Evolutionary conservation across 371 early-diverging fungal genomes (phyloP).

Genomic region (Mucor velutinosus): DNA sequence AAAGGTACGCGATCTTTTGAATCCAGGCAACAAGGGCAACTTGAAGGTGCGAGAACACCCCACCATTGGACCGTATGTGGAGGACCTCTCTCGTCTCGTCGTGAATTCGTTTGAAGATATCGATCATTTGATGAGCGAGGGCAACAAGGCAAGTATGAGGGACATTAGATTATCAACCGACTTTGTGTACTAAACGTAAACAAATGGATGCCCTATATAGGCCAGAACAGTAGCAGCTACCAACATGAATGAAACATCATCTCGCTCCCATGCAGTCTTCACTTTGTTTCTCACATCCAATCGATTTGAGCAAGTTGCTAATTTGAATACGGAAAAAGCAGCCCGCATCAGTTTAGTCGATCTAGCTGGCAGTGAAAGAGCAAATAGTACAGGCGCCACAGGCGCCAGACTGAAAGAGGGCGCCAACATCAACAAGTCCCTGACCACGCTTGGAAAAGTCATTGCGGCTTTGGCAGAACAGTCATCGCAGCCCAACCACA

Average conservation of each 20-base stretch:
- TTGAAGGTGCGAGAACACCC: constrained; percentile 86
- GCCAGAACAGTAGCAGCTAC: constrained; percentile 89
- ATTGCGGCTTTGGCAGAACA: constrained; percentile 89
- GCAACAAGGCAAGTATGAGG: constrained; percentile 55
- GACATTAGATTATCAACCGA: background rate
- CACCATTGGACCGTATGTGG: constrained; percentile 83
- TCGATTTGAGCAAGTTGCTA: constrained; percentile 51
- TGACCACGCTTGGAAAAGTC: constrained; percentile 95
- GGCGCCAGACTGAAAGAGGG: constrained; percentile 95
- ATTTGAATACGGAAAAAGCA: constrained; percentile 66
- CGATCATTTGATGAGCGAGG: constrained; percentile 77
- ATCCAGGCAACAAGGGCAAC: constrained; percentile 69
- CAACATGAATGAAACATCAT: constrained; percentile 91
- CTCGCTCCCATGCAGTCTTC: constrained; percentile 92
- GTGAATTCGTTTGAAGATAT: constrained; percentile 75
- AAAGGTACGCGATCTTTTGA: constrained; percentile 84
- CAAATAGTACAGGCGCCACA: constrained; percentile 90
- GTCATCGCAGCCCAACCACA: constrained; percentile 25
- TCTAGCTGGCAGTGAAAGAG: constrained; percentile 94
- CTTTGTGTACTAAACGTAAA: background rate
- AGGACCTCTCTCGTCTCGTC: constrained; percentile 79
- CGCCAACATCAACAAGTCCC: constrained; percentile 94
- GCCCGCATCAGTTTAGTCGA: constrained; percentile 75
- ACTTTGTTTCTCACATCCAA: constrained; percentile 77
- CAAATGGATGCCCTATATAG: constrained; percentile 30